A percentile compares a stretch with the other conserved stretches of the same genome.
Conservation (phyloP, 768 basidiomycete genomes). For the Naematelia aurantialba region DNA sequence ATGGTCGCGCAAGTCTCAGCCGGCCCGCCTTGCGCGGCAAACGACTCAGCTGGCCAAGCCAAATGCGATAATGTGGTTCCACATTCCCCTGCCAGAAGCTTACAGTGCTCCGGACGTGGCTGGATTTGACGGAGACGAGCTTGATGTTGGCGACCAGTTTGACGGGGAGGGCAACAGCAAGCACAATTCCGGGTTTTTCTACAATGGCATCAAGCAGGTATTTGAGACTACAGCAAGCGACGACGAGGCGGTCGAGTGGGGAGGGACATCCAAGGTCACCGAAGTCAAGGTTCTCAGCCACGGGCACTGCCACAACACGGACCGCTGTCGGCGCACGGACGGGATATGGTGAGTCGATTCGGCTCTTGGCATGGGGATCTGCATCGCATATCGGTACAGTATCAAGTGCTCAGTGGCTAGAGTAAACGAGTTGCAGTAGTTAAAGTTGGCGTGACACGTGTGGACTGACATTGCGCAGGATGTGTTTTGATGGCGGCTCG, state of each 20-base stretch:
- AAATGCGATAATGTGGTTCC: constrained; percentile 96
- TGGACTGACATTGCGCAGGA: constrained; percentile 26
- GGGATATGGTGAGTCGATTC: constrained; percentile 89
- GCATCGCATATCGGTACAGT: no score
- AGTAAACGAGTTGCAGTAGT: no score
- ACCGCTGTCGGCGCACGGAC: constrained; percentile 77
- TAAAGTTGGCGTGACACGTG: no score
- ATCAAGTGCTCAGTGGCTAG: no score
- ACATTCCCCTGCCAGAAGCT: constrained; percentile 84
- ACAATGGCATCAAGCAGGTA: constrained; percentile 70
- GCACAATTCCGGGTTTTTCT: constrained; percentile 73
- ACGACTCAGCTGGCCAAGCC: constrained; percentile 78
- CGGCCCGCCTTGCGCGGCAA: constrained; percentile 52
- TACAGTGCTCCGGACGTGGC: constrained; percentile 68
- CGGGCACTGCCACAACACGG: constrained; percentile 86
- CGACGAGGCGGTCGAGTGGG: constrained; percentile 25
- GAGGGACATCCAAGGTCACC: constrained; percentile 52
- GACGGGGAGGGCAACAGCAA: constrained; percentile 53
- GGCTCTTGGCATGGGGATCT: constrained; percentile 75
- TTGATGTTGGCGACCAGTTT: constrained; percentile 67
- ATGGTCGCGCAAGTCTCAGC: constrained; percentile 52
- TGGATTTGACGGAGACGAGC: constrained; percentile 57
- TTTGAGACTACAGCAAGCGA: constrained; percentile 59
- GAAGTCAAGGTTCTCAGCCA: constrained; percentile 88
- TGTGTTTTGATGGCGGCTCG: constrained; percentile 40